phyloP scores from a whole-genome alignment of 306 rosid genomes.

The Oxytropis ochrocephala region DNA sequence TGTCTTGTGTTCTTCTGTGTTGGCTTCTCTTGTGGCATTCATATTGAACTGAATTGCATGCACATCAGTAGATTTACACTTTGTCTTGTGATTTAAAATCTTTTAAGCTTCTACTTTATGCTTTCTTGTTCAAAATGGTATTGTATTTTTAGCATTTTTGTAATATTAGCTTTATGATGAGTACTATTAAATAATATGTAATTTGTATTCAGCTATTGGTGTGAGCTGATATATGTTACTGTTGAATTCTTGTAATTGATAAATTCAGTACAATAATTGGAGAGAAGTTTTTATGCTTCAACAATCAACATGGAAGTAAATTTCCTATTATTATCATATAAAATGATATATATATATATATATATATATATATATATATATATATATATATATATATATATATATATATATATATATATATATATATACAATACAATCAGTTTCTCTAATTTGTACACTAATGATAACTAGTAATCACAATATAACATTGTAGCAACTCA shows the following conservation, averaged over 20 bases:
- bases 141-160: slow-evolving; percentile 4
- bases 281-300: neutral
- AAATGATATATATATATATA: slow-evolving; percentile 18
- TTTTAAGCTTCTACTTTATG: neutral
- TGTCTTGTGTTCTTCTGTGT: slow-evolving; percentile 27
- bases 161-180: slow-evolving; percentile 20
- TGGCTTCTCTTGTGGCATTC: slow-evolving; percentile 37
- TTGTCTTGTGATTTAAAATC: slow-evolving; percentile 2
- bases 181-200: neutral
- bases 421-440: too few relatives aligned
- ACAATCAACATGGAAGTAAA: neutral
- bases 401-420: too few relatives aligned
- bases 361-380: too few relatives aligned
- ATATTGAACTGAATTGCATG: slow-evolving; percentile 14
- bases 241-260: slow-evolving; percentile 4
- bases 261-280: neutral
- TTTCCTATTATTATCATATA: slow-evolving; percentile 15
- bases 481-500: slow-evolving; percentile 1
- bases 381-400: too few relatives aligned
- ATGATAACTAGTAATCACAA: slow-evolving; percentile 6
- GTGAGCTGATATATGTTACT: slow-evolving; percentile 12
- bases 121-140: slow-evolving; percentile 14
- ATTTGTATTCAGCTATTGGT: slow-evolving; percentile 7
- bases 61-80: too few relatives aligned
- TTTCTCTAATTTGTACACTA: slow-evolving; percentile 9